Evolutionary conservation across 768 basidiomycete genomes (phyloP), one percentile per base, ranked within the genome.

Genomic region (Tylopilus subfusipes): DNA sequence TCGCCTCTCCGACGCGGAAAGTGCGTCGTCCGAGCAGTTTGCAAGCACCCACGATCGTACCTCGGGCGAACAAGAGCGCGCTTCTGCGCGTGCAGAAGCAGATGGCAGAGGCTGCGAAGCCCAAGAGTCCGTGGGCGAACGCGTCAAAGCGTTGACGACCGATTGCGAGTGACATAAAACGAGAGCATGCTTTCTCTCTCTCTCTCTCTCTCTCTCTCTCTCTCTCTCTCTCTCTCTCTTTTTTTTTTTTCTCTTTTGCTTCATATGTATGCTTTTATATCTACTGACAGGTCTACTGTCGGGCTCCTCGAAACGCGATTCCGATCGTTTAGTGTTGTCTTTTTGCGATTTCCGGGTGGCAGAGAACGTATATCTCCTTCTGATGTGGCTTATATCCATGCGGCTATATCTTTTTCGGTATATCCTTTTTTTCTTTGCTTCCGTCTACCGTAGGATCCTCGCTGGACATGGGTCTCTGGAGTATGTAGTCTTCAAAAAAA

Each of bases 31-130:
- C 78, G 4, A 82, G 80, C 64, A 85, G 84, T 61, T 65, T 81
- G 42, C 73, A 72, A 48, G 75, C 77, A 2, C 88, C 90, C 2
- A 75, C 77, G 5, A 88, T 91, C 55, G 68, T 70, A 10, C 91
- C 90, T 9, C 77, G 87, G 50, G 80, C 76, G 56, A 93, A 93
- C 69, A 83, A 79, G 68, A 90, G 85, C 61, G 89, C 91, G 3
- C 72, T 82, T 7, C 67, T 93, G 50, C 77, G 90, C 22, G 81
- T 77, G 12, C 85, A 84, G 56, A 90, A 90, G 74, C 76, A 81
- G 72, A 85, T 61, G 4, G 48, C 42, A 18, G 70, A 70, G 0
- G 64, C 68, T 25, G 59, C 68, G 19, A 71, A 68, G 31, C 68
- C 68, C 5, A 71, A 66, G 59, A 70, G 68, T 27, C 68, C 48